Evolutionary conservation across 805 yeast species (phyloP), one percentile per base, ranked within the genome.

Genomic region (Teunomyces stri): DNA sequence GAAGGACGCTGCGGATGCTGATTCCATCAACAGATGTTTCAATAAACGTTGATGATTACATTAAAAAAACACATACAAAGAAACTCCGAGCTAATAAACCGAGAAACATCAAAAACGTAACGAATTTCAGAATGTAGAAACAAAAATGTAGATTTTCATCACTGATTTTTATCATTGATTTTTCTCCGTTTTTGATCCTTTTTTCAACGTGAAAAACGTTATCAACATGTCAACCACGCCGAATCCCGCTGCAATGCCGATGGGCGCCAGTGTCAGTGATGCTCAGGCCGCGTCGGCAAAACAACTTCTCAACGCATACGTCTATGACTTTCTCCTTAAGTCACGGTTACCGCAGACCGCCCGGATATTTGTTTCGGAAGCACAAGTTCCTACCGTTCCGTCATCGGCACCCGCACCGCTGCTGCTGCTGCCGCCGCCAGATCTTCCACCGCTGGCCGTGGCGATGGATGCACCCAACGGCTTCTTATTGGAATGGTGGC

Each of bases 401-500:
- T 49, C 16, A 1, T 18, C 15, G 12, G 58, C 72, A 43, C 56
- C 64, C 3, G 20, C 20, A 3, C 20, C 20, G 4, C 20, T 18
- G 44, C 64, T 62, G 53, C 49, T 62, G 62, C 55, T 72, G 49
- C 36, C 47, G 27, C 15, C 39, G 4, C 18, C 28, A 11, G 37
- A 12, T 25, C 33, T 31, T n/a, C 35, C 33, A n/a, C 29, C 28
- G 46, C 40, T 43, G 33, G 33, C 21, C 18, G 74, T 84, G 59
- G 71, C 82, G 9, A 79, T 87, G 77, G 94, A 89, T 59, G 85
- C 95, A 2, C 94, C 95, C 0, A 88, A 85, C 56, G 94, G 96
- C 5, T 90, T 89, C 59, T 68, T 90, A 20, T 84, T 81, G 58
- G 97, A 91, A 64, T 90, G 97, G 97, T 90, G 97, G 97, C 89